Conservation (phyloP, 495 filamentous ascomycete species). For the Evernia prunastri region DNA sequence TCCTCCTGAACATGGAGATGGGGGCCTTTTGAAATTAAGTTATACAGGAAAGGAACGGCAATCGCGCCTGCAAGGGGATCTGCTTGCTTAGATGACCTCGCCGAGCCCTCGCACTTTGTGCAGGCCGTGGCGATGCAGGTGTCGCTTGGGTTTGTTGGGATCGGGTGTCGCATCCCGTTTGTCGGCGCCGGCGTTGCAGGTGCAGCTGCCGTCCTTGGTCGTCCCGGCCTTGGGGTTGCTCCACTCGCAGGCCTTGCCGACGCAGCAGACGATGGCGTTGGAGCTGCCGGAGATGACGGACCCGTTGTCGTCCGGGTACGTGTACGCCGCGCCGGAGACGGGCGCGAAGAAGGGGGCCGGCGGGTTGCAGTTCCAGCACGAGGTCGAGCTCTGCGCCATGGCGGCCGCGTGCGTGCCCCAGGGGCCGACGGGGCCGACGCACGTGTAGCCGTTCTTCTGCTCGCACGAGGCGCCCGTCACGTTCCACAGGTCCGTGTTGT, state of each 20-base stretch:
- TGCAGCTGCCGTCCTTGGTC: not conserved
- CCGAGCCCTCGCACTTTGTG: not conserved
- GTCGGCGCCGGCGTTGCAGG: not conserved
- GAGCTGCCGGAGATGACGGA: slow-evolving; percentile 5
- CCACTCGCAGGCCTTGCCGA: not conserved
- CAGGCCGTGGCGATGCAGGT: not conserved
- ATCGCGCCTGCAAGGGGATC: not conserved
- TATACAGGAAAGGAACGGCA: not conserved
- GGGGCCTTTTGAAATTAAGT: not conserved
- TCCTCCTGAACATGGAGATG: not conserved
- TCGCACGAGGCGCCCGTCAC: not conserved
- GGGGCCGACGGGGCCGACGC: not conserved
- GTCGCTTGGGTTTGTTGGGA: not conserved
- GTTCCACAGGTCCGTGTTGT: not conserved
- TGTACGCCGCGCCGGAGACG: not conserved
- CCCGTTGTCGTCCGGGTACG: not conserved
- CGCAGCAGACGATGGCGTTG: not conserved
- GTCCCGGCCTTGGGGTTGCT: not conserved
- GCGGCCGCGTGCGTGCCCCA: not conserved
- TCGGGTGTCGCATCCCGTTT: not conserved
- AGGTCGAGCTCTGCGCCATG: not conserved
- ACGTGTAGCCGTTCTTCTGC: not conserved
- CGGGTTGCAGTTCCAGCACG: slow-evolving; percentile 4
- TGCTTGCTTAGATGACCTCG: not conserved
- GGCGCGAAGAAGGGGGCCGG: not conserved